Conservation (phyloP, 768 basidiomycete genomes). For the Macrolepiota dolichaula region DNA sequence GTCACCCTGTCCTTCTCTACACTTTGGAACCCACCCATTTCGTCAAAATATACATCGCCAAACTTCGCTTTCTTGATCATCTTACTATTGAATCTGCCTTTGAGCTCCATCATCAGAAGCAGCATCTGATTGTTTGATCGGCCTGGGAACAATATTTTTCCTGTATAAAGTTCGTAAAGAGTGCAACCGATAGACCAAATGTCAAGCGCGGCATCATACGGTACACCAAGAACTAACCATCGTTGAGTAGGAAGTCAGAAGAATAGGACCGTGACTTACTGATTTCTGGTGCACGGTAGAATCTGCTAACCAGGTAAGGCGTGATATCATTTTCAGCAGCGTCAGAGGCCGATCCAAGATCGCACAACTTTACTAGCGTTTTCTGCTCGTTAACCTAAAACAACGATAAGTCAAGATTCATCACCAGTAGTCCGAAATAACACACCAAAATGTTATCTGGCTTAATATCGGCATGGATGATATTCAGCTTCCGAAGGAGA, state of each 20-base stretch:
- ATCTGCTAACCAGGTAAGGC: conserved; percentile 94
- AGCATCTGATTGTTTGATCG: conserved; percentile 98
- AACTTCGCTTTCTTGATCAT: conserved; percentile 95
- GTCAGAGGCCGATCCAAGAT: conserved; percentile 96
- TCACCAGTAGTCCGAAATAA: conserved; percentile 15
- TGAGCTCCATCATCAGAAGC: conserved; percentile 95
- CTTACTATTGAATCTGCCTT: conserved; percentile 89
- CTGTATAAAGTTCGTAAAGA: conserved; percentile 92
- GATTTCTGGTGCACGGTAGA: conserved; percentile 98
- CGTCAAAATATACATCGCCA: conserved; percentile 91
- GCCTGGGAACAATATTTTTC: conserved; percentile 96
- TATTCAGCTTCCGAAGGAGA: conserved; percentile 81
- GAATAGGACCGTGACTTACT: conserved; percentile 46
- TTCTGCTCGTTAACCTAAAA: conserved; percentile 90
- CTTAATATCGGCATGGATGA: conserved; percentile 99
- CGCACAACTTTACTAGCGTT: conserved; percentile 90
- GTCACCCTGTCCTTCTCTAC: conserved; percentile 84
- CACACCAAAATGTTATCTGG: conserved; percentile 95
- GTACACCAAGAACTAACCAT: conserved; percentile 80
- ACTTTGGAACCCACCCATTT: conserved; percentile 81
- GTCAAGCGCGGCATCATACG: conserved; percentile 92
- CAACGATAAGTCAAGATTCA: not conserved
- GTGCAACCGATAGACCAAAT: conserved; percentile 98
- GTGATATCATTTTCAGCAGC: conserved; percentile 95
- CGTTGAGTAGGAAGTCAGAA: conserved; percentile 10